phyloP scores from a whole-genome alignment of 768 basidiomycete species.

The Boletellus sp. region DNA sequence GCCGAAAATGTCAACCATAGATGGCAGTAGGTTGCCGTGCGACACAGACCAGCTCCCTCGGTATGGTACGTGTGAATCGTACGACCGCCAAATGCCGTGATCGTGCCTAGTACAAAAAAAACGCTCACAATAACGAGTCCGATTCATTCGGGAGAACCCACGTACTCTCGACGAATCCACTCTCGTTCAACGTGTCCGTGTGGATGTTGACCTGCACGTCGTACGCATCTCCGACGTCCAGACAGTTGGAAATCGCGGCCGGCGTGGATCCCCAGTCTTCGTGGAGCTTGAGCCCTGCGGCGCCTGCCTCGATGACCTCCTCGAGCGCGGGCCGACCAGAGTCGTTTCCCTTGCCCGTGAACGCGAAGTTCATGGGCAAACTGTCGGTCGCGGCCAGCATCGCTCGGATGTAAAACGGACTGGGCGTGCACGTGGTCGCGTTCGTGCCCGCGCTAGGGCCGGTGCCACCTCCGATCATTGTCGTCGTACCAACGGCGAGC shows the following conservation, averaged over 20 bases:
- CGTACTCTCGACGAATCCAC: constrained; percentile 92
- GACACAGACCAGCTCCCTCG: constrained; percentile 95
- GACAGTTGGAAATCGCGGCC: constrained; percentile 66
- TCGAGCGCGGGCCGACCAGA: constrained; percentile 67
- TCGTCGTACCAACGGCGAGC: constrained; percentile 80
- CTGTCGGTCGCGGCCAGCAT: constrained; percentile 93
- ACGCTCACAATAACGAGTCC: too few relatives aligned
- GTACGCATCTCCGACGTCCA: constrained; percentile 83
- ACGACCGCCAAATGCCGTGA: constrained; percentile 81
- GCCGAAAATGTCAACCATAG: not conserved
- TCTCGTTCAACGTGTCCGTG: constrained; percentile 96
- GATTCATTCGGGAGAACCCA: constrained; percentile 3
- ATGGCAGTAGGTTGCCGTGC: not conserved
- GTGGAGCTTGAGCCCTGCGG: constrained; percentile 88
- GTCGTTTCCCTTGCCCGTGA: constrained; percentile 98
- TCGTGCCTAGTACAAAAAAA: constrained; percentile 54
- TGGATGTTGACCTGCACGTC: constrained; percentile 97
- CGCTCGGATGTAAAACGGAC: constrained; percentile 80
- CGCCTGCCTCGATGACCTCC: constrained; percentile 81
- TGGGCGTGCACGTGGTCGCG: constrained; percentile 91
- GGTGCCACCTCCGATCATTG: constrained; percentile 94
- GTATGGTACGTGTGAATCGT: constrained; percentile 98
- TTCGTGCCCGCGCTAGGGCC: constrained; percentile 87
- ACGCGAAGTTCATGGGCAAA: constrained; percentile 86
- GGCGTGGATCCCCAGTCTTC: constrained; percentile 98